Evolutionary conservation across 768 basidiomycete genomes (phyloP).

Genomic region (Calocera viscosa): DNA sequence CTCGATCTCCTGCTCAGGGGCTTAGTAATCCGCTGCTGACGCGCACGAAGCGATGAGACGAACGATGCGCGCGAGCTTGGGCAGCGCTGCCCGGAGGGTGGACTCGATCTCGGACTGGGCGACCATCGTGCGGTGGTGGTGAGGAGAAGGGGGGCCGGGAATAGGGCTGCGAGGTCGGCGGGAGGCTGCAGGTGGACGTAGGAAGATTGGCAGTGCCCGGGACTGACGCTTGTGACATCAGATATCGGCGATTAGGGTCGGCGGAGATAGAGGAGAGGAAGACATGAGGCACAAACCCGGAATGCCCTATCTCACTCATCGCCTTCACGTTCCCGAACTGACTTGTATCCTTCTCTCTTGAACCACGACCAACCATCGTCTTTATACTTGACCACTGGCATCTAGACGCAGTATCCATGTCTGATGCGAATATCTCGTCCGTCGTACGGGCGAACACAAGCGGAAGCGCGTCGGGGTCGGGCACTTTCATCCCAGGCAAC

Average conservation of each 20-base stretch:
- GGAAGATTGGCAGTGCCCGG: neutral
- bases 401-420: too few relatives aligned
- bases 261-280: neutral
- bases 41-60: neutral
- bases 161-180: neutral
- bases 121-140: neutral
- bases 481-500: too few relatives aligned
- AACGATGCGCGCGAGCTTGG: constrained; percentile 42
- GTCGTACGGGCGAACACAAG: too few relatives aligned
- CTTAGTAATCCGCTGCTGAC: neutral
- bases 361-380: too few relatives aligned
- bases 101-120: neutral
- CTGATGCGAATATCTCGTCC: too few relatives aligned
- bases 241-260: neutral
- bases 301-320: too few relatives aligned
- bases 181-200: neutral
- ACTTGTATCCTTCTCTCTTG: too few relatives aligned
- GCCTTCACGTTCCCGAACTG: too few relatives aligned
- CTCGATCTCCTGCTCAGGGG: constrained; percentile 39
- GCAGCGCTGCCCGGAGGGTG: constrained; percentile 45
- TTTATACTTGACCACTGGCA: too few relatives aligned
- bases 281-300: too few relatives aligned
- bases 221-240: neutral
- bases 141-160: neutral
- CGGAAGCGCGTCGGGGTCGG: too few relatives aligned